A percentile compares a stretch with the other conserved stretches of the same genome.
Evolutionary conservation across 495 filamentous ascomycete genomes (phyloP).

Genomic region (Neurospora sp.): DNA sequence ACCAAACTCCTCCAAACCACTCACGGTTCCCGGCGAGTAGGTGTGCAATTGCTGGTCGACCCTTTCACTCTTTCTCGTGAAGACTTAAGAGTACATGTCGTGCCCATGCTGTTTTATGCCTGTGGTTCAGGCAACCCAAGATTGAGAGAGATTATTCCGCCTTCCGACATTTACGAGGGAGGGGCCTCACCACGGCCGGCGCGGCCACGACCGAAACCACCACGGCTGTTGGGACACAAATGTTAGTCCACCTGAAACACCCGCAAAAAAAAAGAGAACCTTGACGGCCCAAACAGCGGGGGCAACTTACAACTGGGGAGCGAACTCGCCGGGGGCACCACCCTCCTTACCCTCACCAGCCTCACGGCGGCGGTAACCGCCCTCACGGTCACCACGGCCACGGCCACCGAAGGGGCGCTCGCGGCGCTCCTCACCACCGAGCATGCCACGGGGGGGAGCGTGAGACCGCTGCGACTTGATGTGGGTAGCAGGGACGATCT

Average conservation of each 20-base stretch:
- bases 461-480: conserved; percentile 99
- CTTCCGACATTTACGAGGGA: conserved; percentile 46
- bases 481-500: conserved; percentile 98
- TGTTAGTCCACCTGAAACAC: conserved; percentile 13
- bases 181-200: conserved; percentile 62
- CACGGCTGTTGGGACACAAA: conserved; percentile 50
- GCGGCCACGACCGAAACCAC: conserved; percentile 88
- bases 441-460: conserved; percentile 95
- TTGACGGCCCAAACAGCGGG: neutral
- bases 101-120: conserved; percentile 31
- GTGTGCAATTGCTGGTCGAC: conserved; percentile 22
- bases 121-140: conserved; percentile 19
- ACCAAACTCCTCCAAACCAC: conserved; percentile 31
- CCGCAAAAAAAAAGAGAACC: conserved; percentile 3
- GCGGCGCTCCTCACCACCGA: conserved; percentile 82
- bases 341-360: conserved; percentile 83
- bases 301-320: conserved; percentile 70
- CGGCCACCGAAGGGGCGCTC: conserved; percentile 56
- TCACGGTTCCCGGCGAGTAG: conserved; percentile 24
- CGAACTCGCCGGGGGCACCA: conserved; percentile 88
- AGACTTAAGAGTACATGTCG: conserved; percentile 41
- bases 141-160: conserved; percentile 24
- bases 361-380: conserved; percentile 84
- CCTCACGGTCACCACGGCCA: conserved; percentile 71
- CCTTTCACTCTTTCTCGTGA: conserved; percentile 25